Evolutionary conservation across 305 asterid species (phyloP).

Genomic region (Fraxinus sp.): DNA sequence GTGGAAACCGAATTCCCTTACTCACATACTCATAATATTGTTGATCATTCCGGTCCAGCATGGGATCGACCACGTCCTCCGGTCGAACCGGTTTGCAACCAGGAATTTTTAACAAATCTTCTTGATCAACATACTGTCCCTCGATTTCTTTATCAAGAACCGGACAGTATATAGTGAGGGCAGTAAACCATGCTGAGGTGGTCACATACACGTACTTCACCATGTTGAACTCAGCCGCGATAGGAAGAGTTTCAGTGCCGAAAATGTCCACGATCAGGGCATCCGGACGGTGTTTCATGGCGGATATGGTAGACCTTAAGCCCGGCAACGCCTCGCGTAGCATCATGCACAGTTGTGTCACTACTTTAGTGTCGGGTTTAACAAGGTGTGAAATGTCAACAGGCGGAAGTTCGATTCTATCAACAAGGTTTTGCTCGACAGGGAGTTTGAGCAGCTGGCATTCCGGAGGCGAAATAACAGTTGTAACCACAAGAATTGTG

Average conservation of each 20-base stretch:
- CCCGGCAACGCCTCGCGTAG: conserved; percentile 41
- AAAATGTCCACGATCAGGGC: conserved; percentile 43
- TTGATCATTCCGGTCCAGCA: conserved; percentile 53
- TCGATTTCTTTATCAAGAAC: conserved; percentile 44
- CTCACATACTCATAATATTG: conserved; percentile 36
- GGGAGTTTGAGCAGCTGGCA: conserved; percentile 32
- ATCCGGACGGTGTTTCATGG: conserved; percentile 43
- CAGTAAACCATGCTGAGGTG: conserved; percentile 38
- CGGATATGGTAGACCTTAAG: conserved; percentile 38
- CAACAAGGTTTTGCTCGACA: conserved; percentile 14
- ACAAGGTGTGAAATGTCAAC: conserved; percentile 47
- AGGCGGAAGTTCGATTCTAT: conserved; percentile 38
- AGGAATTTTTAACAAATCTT: conserved; percentile 40
- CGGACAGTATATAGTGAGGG: conserved; percentile 37
- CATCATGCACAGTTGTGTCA: conserved; percentile 36
- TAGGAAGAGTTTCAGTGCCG: conserved; percentile 26
- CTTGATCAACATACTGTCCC: conserved; percentile 51
- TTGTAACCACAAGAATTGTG: conserved; percentile 41
- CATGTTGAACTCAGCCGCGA: conserved; percentile 35
- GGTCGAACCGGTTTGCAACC: conserved; percentile 68
- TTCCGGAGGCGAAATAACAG: conserved; percentile 29
- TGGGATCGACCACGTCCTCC: conserved; percentile 57
- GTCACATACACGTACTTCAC: conserved; percentile 34
- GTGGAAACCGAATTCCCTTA: conserved; percentile 20
- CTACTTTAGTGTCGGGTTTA: conserved; percentile 33